These are phyloP conservation scores for Mortierella sp. DNA, from an alignment of 371 early-diverging fungal species.

Conservation along the genomic window DNA sequence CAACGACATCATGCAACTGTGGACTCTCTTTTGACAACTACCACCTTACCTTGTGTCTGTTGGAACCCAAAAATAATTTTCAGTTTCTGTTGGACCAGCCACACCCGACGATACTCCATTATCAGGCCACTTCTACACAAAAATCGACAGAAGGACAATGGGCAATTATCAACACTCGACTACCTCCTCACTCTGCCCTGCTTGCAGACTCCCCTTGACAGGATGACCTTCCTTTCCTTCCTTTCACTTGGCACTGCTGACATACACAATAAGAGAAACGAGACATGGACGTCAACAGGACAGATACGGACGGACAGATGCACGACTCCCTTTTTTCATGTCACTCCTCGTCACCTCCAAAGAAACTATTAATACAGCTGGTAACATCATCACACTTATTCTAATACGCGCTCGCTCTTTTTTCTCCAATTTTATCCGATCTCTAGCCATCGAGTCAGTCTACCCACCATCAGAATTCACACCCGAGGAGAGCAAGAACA, in stretches of 20 bases:
- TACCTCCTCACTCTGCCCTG: neutral
- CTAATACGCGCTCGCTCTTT: constrained; percentile 5
- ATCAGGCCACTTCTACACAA: neutral
- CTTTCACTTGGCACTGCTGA: neutral
- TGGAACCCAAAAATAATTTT: neutral
- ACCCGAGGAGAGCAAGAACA: constrained; percentile 83
- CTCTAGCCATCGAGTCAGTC: constrained; percentile 82
- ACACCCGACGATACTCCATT: neutral
- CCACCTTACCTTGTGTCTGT: no score
- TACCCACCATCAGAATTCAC: constrained; percentile 89
- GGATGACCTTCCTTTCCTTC: neutral
- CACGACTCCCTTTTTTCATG: neutral
- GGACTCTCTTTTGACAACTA: no score
- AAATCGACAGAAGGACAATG: neutral
- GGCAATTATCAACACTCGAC: neutral
- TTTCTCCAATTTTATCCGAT: neutral
- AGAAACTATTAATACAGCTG: neutral
- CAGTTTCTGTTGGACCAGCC: neutral
- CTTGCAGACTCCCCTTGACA: neutral
- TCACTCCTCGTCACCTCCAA: neutral
- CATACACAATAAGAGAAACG: neutral
- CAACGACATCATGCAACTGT: neutral
- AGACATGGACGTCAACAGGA: neutral
- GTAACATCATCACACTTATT: neutral
- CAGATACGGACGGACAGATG: neutral